Conservation (phyloP, 176 grass and related monocot species). For the Triticum monococcum region DNA sequence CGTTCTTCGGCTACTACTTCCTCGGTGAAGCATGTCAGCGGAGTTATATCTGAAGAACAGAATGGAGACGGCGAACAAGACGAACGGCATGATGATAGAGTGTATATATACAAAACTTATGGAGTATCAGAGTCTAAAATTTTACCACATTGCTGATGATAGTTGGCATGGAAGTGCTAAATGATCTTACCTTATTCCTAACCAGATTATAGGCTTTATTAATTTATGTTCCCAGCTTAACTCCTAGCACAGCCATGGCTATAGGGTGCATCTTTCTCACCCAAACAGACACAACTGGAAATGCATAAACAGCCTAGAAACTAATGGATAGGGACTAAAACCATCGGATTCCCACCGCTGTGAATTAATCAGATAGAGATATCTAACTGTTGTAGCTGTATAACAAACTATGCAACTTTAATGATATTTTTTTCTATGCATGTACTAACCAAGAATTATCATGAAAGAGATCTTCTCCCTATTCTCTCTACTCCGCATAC, state of each 20-base stretch:
- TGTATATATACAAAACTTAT: background rate
- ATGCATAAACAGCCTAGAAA: background rate
- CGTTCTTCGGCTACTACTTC: background rate
- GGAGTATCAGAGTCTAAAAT: background rate
- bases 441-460: background rate
- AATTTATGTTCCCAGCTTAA: background rate
- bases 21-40: background rate
- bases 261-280: background rate
- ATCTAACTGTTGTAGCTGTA: background rate
- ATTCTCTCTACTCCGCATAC: background rate
- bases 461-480: background rate
- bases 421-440: background rate
- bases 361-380: background rate
- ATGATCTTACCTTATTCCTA: background rate
- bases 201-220: background rate
- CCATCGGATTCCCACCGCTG: background rate
- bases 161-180: background rate
- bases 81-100: background rate
- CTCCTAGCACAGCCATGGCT: background rate
- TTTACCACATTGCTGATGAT: background rate
- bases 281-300: background rate
- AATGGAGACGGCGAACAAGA: background rate
- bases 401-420: background rate
- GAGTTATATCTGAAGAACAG: background rate
- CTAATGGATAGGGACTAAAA: background rate